These are phyloP conservation scores for Eucalyptus globulus DNA, from an alignment of 345 rosid species.

Conservation along the genomic window DNA sequence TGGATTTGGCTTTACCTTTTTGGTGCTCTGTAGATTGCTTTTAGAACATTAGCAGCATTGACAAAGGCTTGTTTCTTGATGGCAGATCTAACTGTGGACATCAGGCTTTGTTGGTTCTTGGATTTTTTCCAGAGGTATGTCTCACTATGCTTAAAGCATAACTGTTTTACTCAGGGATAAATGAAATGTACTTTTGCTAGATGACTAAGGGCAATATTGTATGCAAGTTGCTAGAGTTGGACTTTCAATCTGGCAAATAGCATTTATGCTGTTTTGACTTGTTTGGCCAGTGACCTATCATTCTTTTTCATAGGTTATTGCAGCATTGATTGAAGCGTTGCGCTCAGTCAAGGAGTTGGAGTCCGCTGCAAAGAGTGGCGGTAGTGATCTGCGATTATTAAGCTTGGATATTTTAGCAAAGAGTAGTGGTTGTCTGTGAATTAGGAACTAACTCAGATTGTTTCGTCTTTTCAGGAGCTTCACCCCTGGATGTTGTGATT, in stretches of 20 bases:
- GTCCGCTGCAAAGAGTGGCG: slow-evolving; percentile 44
- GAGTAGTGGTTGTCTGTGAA: neutral
- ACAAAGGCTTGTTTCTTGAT: neutral
- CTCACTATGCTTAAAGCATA: neutral
- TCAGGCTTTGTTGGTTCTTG: slow-evolving; percentile 74
- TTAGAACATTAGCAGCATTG: neutral
- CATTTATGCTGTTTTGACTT: neutral
- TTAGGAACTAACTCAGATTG: neutral
- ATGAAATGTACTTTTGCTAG: neutral
- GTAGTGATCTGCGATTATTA: slow-evolving; percentile 12
- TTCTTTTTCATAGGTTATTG: slow-evolving; percentile 38
- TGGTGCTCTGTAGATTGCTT: neutral
- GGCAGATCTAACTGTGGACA: slow-evolving; percentile 87
- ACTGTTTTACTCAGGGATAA: neutral
- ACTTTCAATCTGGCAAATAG: neutral
- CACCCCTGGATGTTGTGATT: slow-evolving; percentile 80
- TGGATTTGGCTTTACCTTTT: neutral
- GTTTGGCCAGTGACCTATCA: neutral
- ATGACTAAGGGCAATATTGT: neutral
- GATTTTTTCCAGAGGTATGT: slow-evolving; percentile 78
- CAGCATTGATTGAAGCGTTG: slow-evolving; percentile 73
- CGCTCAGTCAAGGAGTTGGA: slow-evolving; percentile 72
- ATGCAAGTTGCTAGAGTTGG: neutral
- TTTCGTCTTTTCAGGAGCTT: slow-evolving; percentile 48
- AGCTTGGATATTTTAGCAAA: neutral